phyloP scores from a whole-genome alignment of 495 filamentous ascomycete genomes.

The Aspergillus sparsus region DNA sequence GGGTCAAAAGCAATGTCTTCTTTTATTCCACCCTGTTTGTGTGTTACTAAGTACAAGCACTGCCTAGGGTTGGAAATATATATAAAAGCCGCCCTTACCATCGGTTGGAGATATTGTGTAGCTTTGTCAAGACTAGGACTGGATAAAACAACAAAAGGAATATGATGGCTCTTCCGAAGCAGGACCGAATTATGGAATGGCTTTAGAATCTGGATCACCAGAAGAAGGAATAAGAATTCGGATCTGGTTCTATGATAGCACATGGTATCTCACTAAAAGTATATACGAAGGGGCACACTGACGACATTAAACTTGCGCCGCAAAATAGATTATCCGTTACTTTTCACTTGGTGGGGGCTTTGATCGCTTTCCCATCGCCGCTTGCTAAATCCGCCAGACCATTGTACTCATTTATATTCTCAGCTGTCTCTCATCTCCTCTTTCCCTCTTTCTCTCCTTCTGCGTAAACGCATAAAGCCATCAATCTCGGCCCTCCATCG shows the following conservation, averaged over 20 bases:
- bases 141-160: background rate
- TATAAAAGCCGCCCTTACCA: background rate
- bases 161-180: background rate
- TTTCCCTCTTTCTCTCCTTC: slow-evolving; percentile 13
- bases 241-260: background rate
- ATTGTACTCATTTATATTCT: slow-evolving; percentile 15
- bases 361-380: slow-evolving; percentile 22
- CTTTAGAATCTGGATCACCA: too few species aligned
- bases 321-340: slow-evolving; percentile 48
- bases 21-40: slow-evolving; percentile 52
- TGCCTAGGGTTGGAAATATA: background rate
- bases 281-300: background rate
- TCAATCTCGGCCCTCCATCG: background rate
- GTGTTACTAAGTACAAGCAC: slow-evolving; percentile 1
- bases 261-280: background rate
- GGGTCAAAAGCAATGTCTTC: slow-evolving; percentile 74
- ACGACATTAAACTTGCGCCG: slow-evolving; percentile 26
- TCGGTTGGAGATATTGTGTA: too few species aligned
- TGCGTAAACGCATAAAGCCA: too few species aligned
- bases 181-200: too few species aligned
- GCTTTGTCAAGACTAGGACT: too few species aligned
- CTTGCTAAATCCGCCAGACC: slow-evolving; percentile 6
- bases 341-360: slow-evolving; percentile 31
- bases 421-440: slow-evolving; percentile 8
- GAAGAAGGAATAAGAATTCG: background rate